Conservation (phyloP, 768 basidiomycete species). For the Phanerodontia chrysosporium region DNA sequence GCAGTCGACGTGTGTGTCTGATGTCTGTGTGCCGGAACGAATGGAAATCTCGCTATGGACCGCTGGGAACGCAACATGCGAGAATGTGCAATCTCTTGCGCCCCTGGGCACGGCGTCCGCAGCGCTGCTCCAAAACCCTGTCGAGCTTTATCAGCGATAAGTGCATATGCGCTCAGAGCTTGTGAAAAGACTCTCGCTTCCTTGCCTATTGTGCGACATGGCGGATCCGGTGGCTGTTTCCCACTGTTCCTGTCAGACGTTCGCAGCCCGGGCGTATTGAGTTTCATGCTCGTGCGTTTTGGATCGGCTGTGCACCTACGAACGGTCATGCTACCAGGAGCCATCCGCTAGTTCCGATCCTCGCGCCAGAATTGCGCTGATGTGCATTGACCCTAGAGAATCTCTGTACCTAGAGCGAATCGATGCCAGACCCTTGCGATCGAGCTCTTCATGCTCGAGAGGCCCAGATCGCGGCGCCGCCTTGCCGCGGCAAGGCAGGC, state of each 20-base stretch:
- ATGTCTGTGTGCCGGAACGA: not conserved
- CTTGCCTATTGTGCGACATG: not conserved
- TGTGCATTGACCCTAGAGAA: not conserved
- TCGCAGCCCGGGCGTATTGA: not conserved
- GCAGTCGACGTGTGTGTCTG: not conserved
- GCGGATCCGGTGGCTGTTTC: not conserved
- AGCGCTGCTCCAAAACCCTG: not conserved
- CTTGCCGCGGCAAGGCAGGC: not conserved
- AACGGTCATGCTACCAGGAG: not conserved
- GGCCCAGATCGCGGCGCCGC: not conserved
- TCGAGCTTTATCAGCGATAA: not conserved
- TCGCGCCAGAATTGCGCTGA: not conserved
- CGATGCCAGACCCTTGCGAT: not conserved
- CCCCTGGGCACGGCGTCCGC: not conserved
- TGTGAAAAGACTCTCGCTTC: not conserved
- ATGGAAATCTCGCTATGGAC: not conserved
- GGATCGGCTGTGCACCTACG: not conserved
- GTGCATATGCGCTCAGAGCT: not conserved
- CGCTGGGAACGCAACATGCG: not conserved
- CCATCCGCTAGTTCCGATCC: not conserved
- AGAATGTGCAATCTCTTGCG: not conserved
- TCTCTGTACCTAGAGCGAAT: not conserved
- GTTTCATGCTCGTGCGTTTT: not conserved
- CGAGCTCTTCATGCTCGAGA: not conserved
- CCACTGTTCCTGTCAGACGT: not conserved